Base-by-base conservation (phyloP, 2,329 filamentous ascomycete genomes). In the Fusarium ambrosium region DNA sequence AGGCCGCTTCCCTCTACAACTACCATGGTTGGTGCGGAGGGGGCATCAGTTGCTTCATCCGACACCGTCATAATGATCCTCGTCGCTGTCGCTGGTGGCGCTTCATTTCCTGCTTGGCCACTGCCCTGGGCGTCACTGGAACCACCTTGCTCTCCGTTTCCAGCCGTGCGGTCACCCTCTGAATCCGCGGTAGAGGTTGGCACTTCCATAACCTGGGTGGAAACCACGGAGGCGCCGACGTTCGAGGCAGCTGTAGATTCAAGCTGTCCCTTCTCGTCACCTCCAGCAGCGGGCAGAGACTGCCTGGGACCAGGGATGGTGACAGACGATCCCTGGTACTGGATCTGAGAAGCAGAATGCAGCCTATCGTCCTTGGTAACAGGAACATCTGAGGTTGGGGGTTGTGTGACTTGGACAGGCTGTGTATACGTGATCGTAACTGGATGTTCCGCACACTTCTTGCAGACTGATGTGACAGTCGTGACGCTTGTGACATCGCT, bases 181-280 rank as follows among this genome's bases (percentile, higher is more conserved):
- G 43, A 48, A 10, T 45, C 13, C 1, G 43, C 0, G 4, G 13
- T 16, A 16, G 20, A 6, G 13, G 20, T 24, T 16, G 43, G 43
- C 4, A 48, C 43, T 48, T 48, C 20, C 7, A 1, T 7, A 48
- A 48, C 43, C 13, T 24, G 43, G 8, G 20, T 48, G 4, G 20
- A 27, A 48, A 48, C 20, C 4, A 24, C 43, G 2, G 43, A 16
- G 43, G 43, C 20, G 1, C 6, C 13, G 2, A 24, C 43, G 4
- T 16, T 48, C 13, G 43, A 16, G 1, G 13, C 4, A 18, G 20
- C 20, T 16, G 43, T 3, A 16, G 43, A 10, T 24, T 1, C 20
- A 24, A 2, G 0, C 1, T 48, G 22, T 16, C 4, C 20, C 20
- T 24, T 24, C 5, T 0, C 8, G 2, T 24, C 5, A 1, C 7